phyloP scores from a whole-genome alignment of 331 rosid genomes.

The Phaseolus coccineus region DNA sequence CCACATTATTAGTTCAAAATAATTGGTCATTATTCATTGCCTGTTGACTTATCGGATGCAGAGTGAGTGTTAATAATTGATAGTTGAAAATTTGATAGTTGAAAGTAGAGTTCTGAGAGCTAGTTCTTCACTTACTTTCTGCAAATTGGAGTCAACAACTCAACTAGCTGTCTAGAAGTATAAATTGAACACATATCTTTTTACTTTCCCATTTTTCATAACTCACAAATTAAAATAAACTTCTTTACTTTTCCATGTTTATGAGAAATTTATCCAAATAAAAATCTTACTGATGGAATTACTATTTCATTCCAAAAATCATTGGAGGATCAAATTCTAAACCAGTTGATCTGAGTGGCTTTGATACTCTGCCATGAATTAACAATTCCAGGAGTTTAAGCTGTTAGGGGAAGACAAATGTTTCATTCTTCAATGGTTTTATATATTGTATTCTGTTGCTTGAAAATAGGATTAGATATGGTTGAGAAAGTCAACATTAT shows the following conservation, averaged over 20 bases:
- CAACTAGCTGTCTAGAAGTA: background rate
- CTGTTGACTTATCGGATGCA: background rate
- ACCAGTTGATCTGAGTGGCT: background rate
- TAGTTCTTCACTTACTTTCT: background rate
- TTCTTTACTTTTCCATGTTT: background rate
- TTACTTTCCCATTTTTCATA: background rate
- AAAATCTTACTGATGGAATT: background rate
- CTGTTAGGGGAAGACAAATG: background rate
- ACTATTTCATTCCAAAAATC: background rate
- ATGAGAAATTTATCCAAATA: no score
- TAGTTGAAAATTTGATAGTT: background rate
- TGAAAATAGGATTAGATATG: background rate
- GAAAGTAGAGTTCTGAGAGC: background rate
- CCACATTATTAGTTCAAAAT: background rate
- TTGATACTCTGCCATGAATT: background rate
- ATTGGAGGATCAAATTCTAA: background rate
- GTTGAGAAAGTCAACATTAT: background rate
- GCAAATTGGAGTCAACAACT: background rate
- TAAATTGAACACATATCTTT: background rate
- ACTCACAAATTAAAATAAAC: no score
- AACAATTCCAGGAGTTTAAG: no score
- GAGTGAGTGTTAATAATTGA: background rate
- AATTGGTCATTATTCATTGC: background rate
- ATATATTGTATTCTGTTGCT: background rate
- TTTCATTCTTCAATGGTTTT: background rate